Evolutionary conservation across 768 basidiomycete genomes (phyloP).

Genomic region (Botryobasidium botryosum): DNA sequence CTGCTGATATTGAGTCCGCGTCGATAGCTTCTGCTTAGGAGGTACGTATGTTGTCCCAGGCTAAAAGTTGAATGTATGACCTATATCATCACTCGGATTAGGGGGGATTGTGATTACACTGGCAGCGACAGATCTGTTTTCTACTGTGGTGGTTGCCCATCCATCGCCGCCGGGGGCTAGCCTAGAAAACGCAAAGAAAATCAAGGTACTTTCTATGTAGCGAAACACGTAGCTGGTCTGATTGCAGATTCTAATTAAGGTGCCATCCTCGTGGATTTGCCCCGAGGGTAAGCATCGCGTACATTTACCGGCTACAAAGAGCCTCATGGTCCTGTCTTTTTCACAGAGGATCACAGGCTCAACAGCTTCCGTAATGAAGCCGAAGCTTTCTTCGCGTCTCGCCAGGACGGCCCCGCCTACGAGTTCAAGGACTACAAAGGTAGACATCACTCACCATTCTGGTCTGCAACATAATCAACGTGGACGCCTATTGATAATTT

Average conservation of each 20-base stretch:
- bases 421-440: conserved; percentile 25
- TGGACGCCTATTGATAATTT: conserved; percentile 5
- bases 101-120: too few species aligned
- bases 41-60: conserved; percentile 16
- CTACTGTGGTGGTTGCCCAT: conserved; percentile 27
- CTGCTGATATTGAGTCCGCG: background rate
- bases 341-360: conserved; percentile 22
- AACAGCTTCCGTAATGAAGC: conserved; percentile 16
- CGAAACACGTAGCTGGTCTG: conserved; percentile 1
- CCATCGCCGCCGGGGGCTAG: conserved; percentile 23
- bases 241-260: conserved; percentile 7
- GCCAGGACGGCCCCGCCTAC: conserved; percentile 18
- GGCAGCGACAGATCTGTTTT: conserved; percentile 19
- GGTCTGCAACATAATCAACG: background rate
- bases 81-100: too few species aligned
- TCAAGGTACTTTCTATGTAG: conserved; percentile 20
- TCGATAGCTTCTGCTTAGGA: conserved; percentile 25
- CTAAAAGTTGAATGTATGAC: too few species aligned
- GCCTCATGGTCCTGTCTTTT: background rate
- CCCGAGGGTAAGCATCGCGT: conserved; percentile 21
- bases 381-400: conserved; percentile 19
- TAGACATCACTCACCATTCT: conserved; percentile 6
- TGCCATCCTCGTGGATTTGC: conserved; percentile 22
- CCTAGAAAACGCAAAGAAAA: conserved; percentile 15
- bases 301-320: background rate